A percentile compares a stretch with the other conserved stretches of the same genome.
phyloP scores from a whole-genome alignment of 768 basidiomycete genomes.

The Lentinula guzmanii region DNA sequence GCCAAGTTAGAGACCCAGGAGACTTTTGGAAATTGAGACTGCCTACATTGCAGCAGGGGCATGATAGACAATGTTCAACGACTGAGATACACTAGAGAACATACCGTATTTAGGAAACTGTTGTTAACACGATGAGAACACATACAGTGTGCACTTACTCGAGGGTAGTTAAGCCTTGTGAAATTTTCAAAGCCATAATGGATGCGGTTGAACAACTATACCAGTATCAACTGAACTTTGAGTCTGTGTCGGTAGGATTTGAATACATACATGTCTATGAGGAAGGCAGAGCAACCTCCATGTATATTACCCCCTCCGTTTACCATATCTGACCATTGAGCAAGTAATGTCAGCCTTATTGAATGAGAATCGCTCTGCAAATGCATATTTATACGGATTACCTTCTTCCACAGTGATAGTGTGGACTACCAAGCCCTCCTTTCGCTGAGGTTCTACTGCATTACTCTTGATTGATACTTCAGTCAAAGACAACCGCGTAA shows the following conservation, averaged over 20 bases:
- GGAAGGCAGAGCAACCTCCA: slow-evolving; percentile 25
- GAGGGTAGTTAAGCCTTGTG: neutral
- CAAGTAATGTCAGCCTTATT: neutral
- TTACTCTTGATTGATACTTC: neutral
- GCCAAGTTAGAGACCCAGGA: neutral
- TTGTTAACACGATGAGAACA: neutral
- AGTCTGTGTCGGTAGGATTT: neutral
- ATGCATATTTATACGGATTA: neutral
- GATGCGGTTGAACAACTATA: neutral
- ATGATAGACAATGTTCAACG: slow-evolving; percentile 26
- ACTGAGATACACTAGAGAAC: slow-evolving; percentile 22
- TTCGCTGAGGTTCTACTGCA: neutral
- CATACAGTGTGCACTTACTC: neutral
- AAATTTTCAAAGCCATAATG: slow-evolving; percentile 1
- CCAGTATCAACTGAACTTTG: neutral
- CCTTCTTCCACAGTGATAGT: slow-evolving; percentile 2
- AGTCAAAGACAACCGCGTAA: neutral
- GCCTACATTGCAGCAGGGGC: slow-evolving; percentile 26
- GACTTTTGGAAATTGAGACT: neutral
- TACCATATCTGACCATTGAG: slow-evolving; percentile 23
- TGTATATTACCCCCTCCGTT: slow-evolving; percentile 12
- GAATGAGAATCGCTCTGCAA: neutral
- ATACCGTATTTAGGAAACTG: neutral
- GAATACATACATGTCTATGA: slow-evolving; percentile 24
- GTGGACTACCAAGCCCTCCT: neutral